Evolutionary conservation across 225 moss, liverwort and hornwort genomes (phyloP), one percentile per base, ranked within the genome.

Genomic region (Lunularia cruciata): DNA sequence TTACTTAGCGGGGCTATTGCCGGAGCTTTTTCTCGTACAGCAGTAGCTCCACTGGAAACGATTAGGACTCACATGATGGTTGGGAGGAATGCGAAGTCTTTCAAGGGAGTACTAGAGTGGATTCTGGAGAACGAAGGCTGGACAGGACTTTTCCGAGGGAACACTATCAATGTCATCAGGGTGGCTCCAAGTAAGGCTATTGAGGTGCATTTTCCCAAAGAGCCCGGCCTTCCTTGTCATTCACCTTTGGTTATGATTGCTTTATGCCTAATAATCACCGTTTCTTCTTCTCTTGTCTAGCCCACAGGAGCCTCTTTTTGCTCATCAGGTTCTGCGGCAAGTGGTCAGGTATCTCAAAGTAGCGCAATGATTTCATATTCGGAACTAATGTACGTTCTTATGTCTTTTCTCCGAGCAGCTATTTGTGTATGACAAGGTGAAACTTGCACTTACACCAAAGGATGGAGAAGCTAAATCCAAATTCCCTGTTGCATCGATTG

Each of bases 111-210:
- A 32, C 75, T 86, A 56, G 53, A 86, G 3, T 88, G 88, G 90
- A 91, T 91, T 34, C 60, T 91, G 67, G 32, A 70, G 5, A 81
- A 86, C 19, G 90, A 91, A 74, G 90, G 90, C 7, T 91, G 90
- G 90, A 75, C 75, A 26, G 90, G 90, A 3, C 70, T 91, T 55
- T 91, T 91, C 45, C 88, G 90, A 22, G 90, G 90, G 37, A 91
- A 91, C 65, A 77, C 86, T 14, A 86, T 91, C 71, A 91, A 91
- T 71, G 90, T 88, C 58, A 61, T 91, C 28, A 82, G 90, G 59
- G 90, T 90, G 19, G 90, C 90, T 7, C 90, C 90, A n/a, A 90
- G 90, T 72, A 91, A 91, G 53, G 90, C 90, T 8, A 85, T 91
- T 47, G 90, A 91, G 86, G 90, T 91, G 56, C 8, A 13, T 42